Evolutionary conservation across 1,139 yeast species (phyloP), one percentile per base, ranked within the genome.

Genomic region (Debaryomyces robertsiae): DNA sequence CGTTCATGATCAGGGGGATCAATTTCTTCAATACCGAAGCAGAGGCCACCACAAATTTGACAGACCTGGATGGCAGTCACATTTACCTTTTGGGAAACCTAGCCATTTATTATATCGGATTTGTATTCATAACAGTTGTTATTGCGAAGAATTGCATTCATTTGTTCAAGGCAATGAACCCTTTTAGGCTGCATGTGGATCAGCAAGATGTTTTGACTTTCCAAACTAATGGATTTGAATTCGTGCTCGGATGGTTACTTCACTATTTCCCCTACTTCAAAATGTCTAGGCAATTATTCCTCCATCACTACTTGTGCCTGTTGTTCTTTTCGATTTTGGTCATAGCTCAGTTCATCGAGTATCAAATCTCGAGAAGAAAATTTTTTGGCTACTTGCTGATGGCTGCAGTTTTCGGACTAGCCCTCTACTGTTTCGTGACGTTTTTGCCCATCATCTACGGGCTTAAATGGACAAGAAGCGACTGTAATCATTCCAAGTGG

Each of bases 281-380:
- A 39, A 56, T 68, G 63, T 38, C 52, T 10, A 53, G 74, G 40
- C 66, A 66, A 39, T 48, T 68, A 32, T 67, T 64, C 43, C 52
- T 63, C 35, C 75, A 69, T 44, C 75, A 71, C 48, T 73, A 73
- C 50, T 56, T 69, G 45, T 63, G 67, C 10, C 56, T 72, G 11
- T 54, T 69, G 18, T 65, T 59, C 45, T 69, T 72, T 44, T 48
- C 60, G 16, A 60, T 69, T n/a, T 49, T 72, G 42, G 48, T 63
- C 27, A 36, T 61, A 11, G 56, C 66, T 2, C 68, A 65, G 40
- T 65, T 53, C 43, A 46, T 60, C 18, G 73, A 70, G 39, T 63
- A 60, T 44, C 67, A 64, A 38, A 45, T 55, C 6, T 37, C 53
- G 5, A 54, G 49, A 39, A 50, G 67, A 29, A 49, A 38, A 35